Percentiles rank a stretch among this genome's conserved stretches.
These are phyloP conservation scores for Sordaria brevicollis DNA, from an alignment of 495 filamentous ascomycete species.

Conservation along the genomic window DNA sequence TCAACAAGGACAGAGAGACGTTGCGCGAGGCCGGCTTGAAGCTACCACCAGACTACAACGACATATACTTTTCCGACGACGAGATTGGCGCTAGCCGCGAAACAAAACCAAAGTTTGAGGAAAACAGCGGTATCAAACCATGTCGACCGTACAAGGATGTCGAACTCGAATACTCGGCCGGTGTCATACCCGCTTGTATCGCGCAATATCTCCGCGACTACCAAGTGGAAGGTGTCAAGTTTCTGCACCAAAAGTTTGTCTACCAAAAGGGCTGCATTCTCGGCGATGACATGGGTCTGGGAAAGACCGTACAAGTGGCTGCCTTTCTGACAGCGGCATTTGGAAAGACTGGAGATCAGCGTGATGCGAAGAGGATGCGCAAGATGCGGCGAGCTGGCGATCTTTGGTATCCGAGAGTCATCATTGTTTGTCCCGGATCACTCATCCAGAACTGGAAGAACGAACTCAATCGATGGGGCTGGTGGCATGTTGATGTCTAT, in stretches of 20 bases:
- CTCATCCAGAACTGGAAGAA: constrained; percentile 85
- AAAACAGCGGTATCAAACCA: constrained; percentile 42
- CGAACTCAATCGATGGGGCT: constrained; percentile 84
- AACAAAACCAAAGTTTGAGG: constrained; percentile 60
- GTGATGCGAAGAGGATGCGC: constrained; percentile 83
- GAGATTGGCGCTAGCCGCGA: constrained; percentile 51
- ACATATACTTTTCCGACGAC: constrained; percentile 81
- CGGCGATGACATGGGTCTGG: constrained; percentile 94
- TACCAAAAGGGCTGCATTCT: constrained; percentile 87
- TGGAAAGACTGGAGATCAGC: constrained; percentile 86
- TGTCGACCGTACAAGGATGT: constrained; percentile 65
- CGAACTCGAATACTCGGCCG: constrained; percentile 61
- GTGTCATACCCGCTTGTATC: constrained; percentile 79
- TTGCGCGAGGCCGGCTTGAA: constrained; percentile 60
- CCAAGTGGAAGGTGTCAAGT: constrained; percentile 76
- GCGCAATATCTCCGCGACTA: constrained; percentile 91
- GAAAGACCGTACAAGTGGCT: constrained; percentile 95
- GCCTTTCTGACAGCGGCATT: constrained; percentile 89
- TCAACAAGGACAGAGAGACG: constrained; percentile 45
- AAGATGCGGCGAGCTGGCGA: constrained; percentile 58
- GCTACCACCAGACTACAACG: constrained; percentile 70
- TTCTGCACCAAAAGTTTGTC: constrained; percentile 83
- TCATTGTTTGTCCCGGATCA: constrained; percentile 83
- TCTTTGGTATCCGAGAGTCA: constrained; percentile 75
- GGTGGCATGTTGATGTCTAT: constrained; percentile 82